Conservation (phyloP, 2,329 filamentous ascomycete genomes). For the Colletotrichum cereale region DNA sequence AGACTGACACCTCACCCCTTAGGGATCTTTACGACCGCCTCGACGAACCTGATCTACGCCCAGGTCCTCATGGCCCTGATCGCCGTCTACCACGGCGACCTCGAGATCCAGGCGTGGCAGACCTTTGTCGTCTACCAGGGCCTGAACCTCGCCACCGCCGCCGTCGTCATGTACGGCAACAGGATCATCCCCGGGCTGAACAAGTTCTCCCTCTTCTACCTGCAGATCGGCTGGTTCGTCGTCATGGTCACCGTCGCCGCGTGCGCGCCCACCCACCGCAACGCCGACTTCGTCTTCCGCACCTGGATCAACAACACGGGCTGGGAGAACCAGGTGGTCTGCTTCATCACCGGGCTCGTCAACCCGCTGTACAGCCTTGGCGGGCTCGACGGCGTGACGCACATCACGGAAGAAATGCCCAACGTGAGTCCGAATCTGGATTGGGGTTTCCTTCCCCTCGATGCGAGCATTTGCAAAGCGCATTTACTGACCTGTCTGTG, state of each 20-base stretch:
- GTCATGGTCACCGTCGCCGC: constrained; percentile 62
- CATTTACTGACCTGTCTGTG: neutral
- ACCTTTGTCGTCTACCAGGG: constrained; percentile 60
- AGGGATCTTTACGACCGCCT: constrained; percentile 60
- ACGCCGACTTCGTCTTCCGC: constrained; percentile 62
- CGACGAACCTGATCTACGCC: constrained; percentile 59
- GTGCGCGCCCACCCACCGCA: constrained; percentile 58
- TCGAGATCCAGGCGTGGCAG: constrained; percentile 60
- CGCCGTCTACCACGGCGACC: constrained; percentile 54
- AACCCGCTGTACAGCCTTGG: constrained; percentile 62
- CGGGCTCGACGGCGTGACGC: constrained; percentile 61
- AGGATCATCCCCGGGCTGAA: constrained; percentile 57
- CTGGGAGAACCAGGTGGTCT: constrained; percentile 62
- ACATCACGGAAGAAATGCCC: constrained; percentile 66
- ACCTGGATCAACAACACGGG: constrained; percentile 67
- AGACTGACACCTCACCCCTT: accelerated
- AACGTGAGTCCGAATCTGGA: constrained; percentile 52
- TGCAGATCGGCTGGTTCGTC: constrained; percentile 61
- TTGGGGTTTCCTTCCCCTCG: neutral
- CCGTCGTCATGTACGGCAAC: constrained; percentile 63
- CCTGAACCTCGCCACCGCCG: constrained; percentile 57
- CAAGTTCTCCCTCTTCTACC: constrained; percentile 59
- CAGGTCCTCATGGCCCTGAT: constrained; percentile 57
- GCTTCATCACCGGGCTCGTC: constrained; percentile 63
- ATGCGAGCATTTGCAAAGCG: neutral